Conservation (phyloP, 768 basidiomycete species). For the Ramaria sp. region DNA sequence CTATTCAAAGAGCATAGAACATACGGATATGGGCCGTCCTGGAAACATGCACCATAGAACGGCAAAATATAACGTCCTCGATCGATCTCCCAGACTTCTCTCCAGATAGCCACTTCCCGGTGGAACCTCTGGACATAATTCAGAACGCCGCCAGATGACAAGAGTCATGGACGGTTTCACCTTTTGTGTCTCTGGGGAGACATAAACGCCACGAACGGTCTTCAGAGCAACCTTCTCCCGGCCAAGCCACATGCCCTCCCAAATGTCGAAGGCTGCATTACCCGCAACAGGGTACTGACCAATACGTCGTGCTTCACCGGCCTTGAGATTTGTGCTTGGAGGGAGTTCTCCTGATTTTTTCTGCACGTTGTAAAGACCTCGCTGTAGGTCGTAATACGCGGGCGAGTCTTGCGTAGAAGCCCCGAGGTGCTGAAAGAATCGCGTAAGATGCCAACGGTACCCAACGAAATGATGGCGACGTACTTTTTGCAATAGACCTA, state of each 20-base stretch:
- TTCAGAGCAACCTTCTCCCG: conserved; percentile 50
- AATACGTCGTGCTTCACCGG: conserved; percentile 40
- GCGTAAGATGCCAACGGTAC: background rate
- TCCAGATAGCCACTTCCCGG: conserved; percentile 46
- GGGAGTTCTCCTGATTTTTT: conserved; percentile 34
- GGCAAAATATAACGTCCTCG: conserved; percentile 42
- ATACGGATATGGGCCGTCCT: conserved; percentile 48
- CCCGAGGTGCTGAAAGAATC: conserved; percentile 8
- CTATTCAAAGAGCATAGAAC: background rate
- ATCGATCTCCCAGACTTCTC: conserved; percentile 41
- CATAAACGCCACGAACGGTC: conserved; percentile 40
- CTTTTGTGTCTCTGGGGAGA: conserved; percentile 24
- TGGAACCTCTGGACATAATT: conserved; percentile 33
- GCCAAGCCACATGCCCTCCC: conserved; percentile 44
- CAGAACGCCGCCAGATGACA: conserved; percentile 20
- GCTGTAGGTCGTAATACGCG: conserved; percentile 30
- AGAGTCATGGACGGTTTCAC: conserved; percentile 20
- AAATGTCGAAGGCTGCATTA: conserved; percentile 42
- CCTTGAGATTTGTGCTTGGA: conserved; percentile 38
- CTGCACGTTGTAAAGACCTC: conserved; percentile 42
- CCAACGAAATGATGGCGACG: background rate
- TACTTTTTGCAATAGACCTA: conserved; percentile 43
- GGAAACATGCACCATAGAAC: conserved; percentile 46
- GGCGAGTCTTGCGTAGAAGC: conserved; percentile 17
- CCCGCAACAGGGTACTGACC: conserved; percentile 41